Conservation (phyloP, 768 basidiomycete genomes). For the Mycena kentingensis region DNA sequence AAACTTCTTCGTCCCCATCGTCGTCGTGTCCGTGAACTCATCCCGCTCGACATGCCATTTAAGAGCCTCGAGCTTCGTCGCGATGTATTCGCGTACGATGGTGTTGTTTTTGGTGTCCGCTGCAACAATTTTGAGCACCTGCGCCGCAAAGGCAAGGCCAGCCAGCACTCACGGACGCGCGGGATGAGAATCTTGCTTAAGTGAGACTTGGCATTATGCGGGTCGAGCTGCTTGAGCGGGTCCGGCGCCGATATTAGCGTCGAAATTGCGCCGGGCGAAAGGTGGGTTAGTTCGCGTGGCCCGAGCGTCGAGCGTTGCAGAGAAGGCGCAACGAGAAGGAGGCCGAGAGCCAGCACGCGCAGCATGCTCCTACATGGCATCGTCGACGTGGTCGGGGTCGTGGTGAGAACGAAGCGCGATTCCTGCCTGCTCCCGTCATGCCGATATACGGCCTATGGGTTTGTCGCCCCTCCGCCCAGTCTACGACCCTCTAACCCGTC, state of each 20-base stretch:
- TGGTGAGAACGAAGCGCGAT: not conserved
- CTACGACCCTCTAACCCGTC: slow-evolving; percentile 11
- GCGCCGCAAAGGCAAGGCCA: slow-evolving; percentile 3
- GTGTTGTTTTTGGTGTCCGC: slow-evolving; percentile 80
- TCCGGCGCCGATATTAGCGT: slow-evolving; percentile 58
- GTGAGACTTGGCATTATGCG: slow-evolving; percentile 65
- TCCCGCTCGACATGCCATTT: slow-evolving; percentile 91
- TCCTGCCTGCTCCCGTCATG: slow-evolving; percentile 47
- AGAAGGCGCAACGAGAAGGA: slow-evolving; percentile 31
- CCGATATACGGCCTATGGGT: slow-evolving; percentile 85
- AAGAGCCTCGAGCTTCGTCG: slow-evolving; percentile 65
- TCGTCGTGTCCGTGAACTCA: slow-evolving; percentile 75
- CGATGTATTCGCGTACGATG: slow-evolving; percentile 78
- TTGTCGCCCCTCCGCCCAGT: slow-evolving; percentile 25
- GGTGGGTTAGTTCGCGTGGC: slow-evolving; percentile 40
- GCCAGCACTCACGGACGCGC: slow-evolving; percentile 59
- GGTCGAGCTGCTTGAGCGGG: slow-evolving; percentile 69
- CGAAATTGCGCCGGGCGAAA: slow-evolving; percentile 54
- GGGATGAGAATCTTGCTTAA: slow-evolving; percentile 87
- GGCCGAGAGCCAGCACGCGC: slow-evolving; percentile 28
- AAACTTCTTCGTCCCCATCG: slow-evolving; percentile 77
- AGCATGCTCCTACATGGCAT: slow-evolving; percentile 16
- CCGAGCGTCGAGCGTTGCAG: slow-evolving; percentile 43
- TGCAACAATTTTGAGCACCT: slow-evolving; percentile 30
- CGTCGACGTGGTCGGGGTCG: not conserved